Percentiles rank a stretch among this genome's conserved stretches.
phyloP scores from a whole-genome alignment of 192 early-diverging fungal genomes.

The Spizellomyces punctatus region DNA sequence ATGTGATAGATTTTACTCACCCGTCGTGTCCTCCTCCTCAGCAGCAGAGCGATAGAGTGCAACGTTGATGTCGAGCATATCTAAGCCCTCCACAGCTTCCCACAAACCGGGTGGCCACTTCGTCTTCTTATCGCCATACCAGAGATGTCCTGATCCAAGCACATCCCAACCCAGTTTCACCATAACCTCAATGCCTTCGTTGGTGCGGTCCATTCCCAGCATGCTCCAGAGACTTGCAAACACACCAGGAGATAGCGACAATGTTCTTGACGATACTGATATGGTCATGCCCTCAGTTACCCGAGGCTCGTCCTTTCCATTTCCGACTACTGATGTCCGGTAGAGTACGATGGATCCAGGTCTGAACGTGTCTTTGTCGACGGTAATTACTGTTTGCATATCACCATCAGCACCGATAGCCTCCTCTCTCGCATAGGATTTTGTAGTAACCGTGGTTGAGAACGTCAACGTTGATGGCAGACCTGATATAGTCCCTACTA shows the following conservation, averaged over 20 bases:
- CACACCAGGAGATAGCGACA: conserved; percentile 11
- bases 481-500: conserved; percentile 55
- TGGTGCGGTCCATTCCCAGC: conserved; percentile 42
- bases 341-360: conserved; percentile 78
- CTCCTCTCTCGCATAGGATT: conserved; percentile 16
- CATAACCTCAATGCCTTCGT: conserved; percentile 49
- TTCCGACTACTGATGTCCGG: conserved; percentile 48
- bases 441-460: conserved; percentile 32
- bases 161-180: conserved; percentile 52
- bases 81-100: conserved; percentile 65
- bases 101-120: conserved; percentile 53
- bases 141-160: conserved; percentile 38
- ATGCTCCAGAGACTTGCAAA: conserved; percentile 46
- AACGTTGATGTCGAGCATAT: conserved; percentile 78
- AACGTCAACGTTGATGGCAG: conserved; percentile 60
- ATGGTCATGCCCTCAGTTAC: background rate
- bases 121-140: conserved; percentile 25
- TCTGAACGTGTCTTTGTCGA: conserved; percentile 68
- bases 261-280: background rate
- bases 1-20: conserved; percentile 27
- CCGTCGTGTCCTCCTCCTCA: conserved; percentile 85
- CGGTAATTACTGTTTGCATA: conserved; percentile 47
- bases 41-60: conserved; percentile 82
- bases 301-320: background rate
- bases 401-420: conserved; percentile 27